Base-by-base conservation (phyloP, 345 rosid genomes). In the Arabis hirsuta region DNA sequence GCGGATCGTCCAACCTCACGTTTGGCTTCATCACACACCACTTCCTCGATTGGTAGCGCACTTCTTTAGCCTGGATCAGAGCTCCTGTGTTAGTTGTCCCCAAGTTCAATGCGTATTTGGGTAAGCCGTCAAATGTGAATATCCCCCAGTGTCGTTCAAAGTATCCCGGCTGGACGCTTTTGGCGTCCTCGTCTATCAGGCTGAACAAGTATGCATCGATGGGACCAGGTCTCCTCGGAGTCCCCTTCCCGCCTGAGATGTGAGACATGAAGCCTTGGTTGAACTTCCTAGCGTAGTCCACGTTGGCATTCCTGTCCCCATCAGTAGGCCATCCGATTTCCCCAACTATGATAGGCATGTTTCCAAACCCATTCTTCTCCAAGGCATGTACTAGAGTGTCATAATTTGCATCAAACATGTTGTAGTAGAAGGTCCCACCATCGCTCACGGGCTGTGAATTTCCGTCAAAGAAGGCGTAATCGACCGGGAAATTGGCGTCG, bases 311-410 rank as follows among this genome's bases (percentile, higher is more conserved):
- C 56, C 60, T 76, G 59, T 95, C 88, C 1, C 97, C 96, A 51
- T 95, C 99, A 24, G 97, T 95, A 12, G 99, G 99, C 98, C 99
- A 91, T 13, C 99, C 97, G 6, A 91, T 77, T 76, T 95, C 99
- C 24, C 99, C 99, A 9, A 91, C 69, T 8, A 95, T 85, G 34
- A 95, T 80, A 1, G 93, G 90, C 88, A 89, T 34, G 79, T 86
- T 79, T 13, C 86, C 84, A 19, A 82, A 91, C 41, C 99, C 98
- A 51, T 91, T 89, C 83, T 84, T 95, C 72, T 88, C 89, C 12
- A 95, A 78, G 16, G 99, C 93, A 67, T 87, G 76, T 2, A 89
- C 90, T 4, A 95, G 86, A 16, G 97, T 94, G 73, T 94, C 98
- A 3, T 84, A 84, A 61, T 94, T 94, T 9, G 98, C 98, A 52